A percentile compares a stretch with the other conserved stretches of the same genome.
Evolutionary conservation across 345 rosid genomes (phyloP).

Genomic region (Citrus glauca): DNA sequence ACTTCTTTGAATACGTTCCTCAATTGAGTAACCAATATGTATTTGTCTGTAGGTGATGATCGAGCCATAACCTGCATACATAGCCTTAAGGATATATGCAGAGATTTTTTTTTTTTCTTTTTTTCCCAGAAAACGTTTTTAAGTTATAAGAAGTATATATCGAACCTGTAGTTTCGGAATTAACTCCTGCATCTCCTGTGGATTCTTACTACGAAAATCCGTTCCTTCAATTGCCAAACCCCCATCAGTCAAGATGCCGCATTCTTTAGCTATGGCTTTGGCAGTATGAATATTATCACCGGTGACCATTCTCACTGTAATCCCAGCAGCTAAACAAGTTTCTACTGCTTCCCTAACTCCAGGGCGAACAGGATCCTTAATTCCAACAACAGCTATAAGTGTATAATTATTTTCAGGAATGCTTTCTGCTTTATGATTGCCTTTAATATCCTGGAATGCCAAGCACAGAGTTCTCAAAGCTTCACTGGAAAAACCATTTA

Average conservation of each 20-base stretch:
- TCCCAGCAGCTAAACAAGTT: conserved; percentile 69
- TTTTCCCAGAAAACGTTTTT: no score
- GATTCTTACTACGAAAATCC: conserved; percentile 50
- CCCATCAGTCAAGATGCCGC: conserved; percentile 57
- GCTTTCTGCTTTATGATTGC: conserved; percentile 26
- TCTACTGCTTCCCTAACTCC: conserved; percentile 68
- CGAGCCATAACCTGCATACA: conserved; percentile 58
- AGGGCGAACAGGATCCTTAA: conserved; percentile 68
- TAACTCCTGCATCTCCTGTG: conserved; percentile 50
- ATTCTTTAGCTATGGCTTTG: conserved; percentile 75
- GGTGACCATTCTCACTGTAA: conserved; percentile 67
- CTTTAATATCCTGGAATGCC: conserved; percentile 54
- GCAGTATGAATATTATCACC: conserved; percentile 76
- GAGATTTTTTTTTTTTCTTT: no score
- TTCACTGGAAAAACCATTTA: conserved; percentile 57
- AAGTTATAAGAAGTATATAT: background rate
- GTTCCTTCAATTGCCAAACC: conserved; percentile 82
- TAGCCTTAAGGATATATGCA: background rate
- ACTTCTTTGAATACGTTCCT: conserved; percentile 53
- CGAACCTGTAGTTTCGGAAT: conserved; percentile 63
- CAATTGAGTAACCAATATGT: conserved; percentile 41
- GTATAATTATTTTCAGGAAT: conserved; percentile 64
- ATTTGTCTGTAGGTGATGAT: conserved; percentile 57
- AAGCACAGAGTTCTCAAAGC: conserved; percentile 73
- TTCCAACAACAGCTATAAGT: conserved; percentile 63